These are phyloP conservation scores for Arthrobotrys iridis DNA, from an alignment of 2,329 filamentous ascomycete species.

Conservation along the genomic window DNA sequence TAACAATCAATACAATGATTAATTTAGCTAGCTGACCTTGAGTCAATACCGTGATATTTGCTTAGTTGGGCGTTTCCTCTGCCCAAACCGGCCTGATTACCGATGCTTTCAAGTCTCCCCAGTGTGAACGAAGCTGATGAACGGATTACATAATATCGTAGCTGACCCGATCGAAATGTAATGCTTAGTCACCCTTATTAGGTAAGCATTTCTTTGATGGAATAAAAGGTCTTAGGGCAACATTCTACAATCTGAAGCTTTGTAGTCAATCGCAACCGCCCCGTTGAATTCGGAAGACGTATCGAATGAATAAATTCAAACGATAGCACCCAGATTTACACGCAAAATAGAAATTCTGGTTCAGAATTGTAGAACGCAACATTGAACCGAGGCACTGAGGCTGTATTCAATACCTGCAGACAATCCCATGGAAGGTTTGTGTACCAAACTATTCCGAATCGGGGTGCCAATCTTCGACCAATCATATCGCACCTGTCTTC, in stretches of 20 bases:
- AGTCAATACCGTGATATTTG: background rate
- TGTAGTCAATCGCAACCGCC: too few relatives aligned
- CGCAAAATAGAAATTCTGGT: too few relatives aligned
- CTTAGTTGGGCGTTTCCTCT: background rate
- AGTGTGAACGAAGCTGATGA: background rate
- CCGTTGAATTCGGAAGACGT: too few relatives aligned
- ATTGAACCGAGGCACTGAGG: too few relatives aligned
- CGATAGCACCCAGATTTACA: too few relatives aligned
- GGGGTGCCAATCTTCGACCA: slow-evolving; percentile 20
- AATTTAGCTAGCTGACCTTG: background rate
- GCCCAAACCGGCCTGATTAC: slow-evolving; percentile 9
- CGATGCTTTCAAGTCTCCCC: slow-evolving; percentile 23
- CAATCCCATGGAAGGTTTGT: too few relatives aligned
- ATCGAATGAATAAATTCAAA: too few relatives aligned
- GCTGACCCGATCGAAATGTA: background rate
- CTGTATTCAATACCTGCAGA: too few relatives aligned
- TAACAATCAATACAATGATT: too few relatives aligned
- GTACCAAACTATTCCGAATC: slow-evolving; percentile 30
- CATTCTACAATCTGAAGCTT: too few relatives aligned
- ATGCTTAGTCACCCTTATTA: slow-evolving; percentile 27
- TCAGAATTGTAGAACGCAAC: too few relatives aligned
- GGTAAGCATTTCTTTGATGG: background rate
- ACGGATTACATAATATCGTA: slow-evolving; percentile 1
- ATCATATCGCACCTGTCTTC: background rate
- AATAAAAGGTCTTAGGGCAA: too few relatives aligned